Evolutionary conservation across 306 rosid genomes (phyloP).

Genomic region (Delonix regia): DNA sequence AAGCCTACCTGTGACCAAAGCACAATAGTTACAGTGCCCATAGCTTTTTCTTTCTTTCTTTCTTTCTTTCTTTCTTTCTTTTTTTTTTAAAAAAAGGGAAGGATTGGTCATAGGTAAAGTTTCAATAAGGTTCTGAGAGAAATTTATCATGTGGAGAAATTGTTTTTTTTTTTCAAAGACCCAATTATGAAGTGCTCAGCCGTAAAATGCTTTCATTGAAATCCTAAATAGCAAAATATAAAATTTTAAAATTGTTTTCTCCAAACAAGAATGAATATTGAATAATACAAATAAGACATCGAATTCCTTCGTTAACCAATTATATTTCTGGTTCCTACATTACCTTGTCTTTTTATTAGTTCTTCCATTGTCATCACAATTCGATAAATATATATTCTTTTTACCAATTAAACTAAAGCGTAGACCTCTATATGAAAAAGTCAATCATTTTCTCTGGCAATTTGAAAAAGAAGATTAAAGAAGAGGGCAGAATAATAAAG

Average conservation of each 20-base stretch:
- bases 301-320: background rate
- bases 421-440: background rate
- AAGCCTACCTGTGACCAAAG: background rate
- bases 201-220: background rate
- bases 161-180: background rate
- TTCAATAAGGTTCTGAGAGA: background rate
- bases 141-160: background rate
- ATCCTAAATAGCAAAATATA: background rate
- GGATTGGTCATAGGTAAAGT: background rate
- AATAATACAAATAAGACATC: background rate
- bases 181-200: background rate
- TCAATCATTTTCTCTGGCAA: background rate
- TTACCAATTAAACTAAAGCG: background rate
- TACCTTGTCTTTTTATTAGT: background rate
- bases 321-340: background rate
- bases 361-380: background rate
- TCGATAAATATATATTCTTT: background rate
- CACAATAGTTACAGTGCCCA: background rate
- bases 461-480: background rate
- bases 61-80: too few relatives aligned
- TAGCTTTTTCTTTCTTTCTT: too few relatives aligned
- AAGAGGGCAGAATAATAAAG: background rate
- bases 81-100: background rate
- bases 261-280: background rate
- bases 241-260: background rate